Evolutionary conservation across 768 basidiomycete species (phyloP), one percentile per base, ranked within the genome.

Genomic region (Hortiboletus campestris): DNA sequence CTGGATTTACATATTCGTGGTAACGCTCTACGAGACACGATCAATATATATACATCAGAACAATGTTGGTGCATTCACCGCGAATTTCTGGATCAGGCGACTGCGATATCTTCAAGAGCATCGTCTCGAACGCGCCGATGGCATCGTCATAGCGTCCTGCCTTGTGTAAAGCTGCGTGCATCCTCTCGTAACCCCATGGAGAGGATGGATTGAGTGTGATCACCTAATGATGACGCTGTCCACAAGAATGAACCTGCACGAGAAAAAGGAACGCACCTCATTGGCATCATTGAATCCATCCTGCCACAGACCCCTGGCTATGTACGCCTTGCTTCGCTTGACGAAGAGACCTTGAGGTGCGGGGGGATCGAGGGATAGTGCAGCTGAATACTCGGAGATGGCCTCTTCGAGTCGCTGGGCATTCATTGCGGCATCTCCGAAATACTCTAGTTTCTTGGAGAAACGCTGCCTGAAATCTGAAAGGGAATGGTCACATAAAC

Each of bases 101-200:
- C 16, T 58, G 25, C 3, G n/a, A 16, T 13, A 51, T 34, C 45
- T 40, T 50, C 6, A 22, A 55, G 9, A 60, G 38, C 57, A 55
- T 60, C 2, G 3, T 29, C 31, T 60, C 40, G 12, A 46, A 47
- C 25, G 40, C 40, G 5, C 17, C n/a, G 9, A 51, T 40, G 1
- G 46, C 52, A 20, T 42, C 16, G 2, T 31, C 38, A 17, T 52
- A 34, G 7, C n/a, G 11, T n/a, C 40, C 52, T 4, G 35, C 35
- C 22, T 41, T 11, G 5, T 8, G 35, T 29, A 19, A 46, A 12
- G 35, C 43, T 5, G 28, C 9, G 12, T 36, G 19, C 44, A 46
- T 39, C 25, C 9, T 36, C 19, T 53, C 44, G 16, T 53, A 39
- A 4, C 44, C 43, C 16, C 36, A 28, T 12, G 49, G 49, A 8